These are phyloP conservation scores for Dryadomyces quercus-mongolicae DNA, from an alignment of 2,329 filamentous ascomycete species.

Conservation along the genomic window DNA sequence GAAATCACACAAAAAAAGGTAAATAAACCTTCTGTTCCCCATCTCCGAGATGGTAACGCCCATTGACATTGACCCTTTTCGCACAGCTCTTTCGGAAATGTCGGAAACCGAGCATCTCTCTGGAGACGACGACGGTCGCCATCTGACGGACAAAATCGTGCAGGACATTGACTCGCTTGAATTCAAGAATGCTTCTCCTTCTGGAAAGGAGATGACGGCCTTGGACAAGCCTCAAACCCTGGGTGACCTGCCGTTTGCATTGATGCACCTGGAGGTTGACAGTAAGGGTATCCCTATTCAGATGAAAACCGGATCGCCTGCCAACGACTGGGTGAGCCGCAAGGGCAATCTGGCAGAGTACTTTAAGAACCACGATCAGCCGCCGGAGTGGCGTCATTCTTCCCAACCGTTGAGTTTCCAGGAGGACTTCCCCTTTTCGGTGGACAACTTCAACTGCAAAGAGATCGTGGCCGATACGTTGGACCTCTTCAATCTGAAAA, in stretches of 20 bases:
- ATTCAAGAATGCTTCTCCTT: neutral
- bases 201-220: neutral
- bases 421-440: constrained; percentile 7
- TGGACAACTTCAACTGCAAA: constrained; percentile 12
- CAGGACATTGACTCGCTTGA: neutral
- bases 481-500: constrained; percentile 4
- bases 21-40: neutral
- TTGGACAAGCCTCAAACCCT: neutral
- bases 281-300: neutral
- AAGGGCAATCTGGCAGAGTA: constrained; percentile 5
- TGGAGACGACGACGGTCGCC: constrained; percentile 6
- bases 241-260: constrained; percentile 6
- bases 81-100: neutral
- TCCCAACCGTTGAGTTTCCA: neutral
- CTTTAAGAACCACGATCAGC: neutral
- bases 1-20: neutral
- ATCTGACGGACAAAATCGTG: constrained; percentile 3
- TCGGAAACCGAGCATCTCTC: constrained; percentile 4
- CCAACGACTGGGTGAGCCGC: neutral
- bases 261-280: constrained; percentile 8
- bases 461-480: constrained; percentile 4
- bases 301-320: neutral
- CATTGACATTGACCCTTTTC: constrained; percentile 5
- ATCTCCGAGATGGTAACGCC: neutral
- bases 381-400: constrained; percentile 1